Evolutionary conservation across 1,284 basidiomycete genomes (phyloP), one percentile per base, ranked within the genome.

Genomic region (Naganishia sp.): DNA sequence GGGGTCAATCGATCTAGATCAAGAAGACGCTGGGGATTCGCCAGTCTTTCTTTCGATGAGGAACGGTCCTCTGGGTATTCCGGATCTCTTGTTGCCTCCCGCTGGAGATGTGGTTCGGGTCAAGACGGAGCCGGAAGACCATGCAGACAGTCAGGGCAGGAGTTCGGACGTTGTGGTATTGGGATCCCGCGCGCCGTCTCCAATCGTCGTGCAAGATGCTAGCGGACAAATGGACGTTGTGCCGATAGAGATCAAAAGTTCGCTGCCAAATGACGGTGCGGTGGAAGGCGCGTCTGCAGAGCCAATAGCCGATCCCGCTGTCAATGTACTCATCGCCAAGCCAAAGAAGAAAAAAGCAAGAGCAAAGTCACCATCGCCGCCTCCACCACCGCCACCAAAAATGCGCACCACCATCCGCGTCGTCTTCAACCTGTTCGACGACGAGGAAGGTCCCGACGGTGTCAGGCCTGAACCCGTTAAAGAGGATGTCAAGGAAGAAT

Each of bases 1-100:
- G 31, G 53, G 54, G n/a, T 67, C 66, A 39, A 61, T 67, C 61
- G 66, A 67, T 31, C 39, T 67, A 25, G 51, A 46, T 32, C 51
- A 50, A 42, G 41, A 65, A 31, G 63, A 65, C 11, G 51, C 54
- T 39, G 43, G 35, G 41, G 61, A 63, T 47, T 63, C 61, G 0
- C 65, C 65, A 15, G 52, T 66, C 23, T 66, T 66, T 13, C 47
- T 66, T 45, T 61, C 57, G 13, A 51, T 47, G 49, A 42, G 58
- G 17, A 54, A 51, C 35, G 51, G 57, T 18, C 65, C 65, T 15
- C 28, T 66, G 50, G 57, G 50, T 10, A 54, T 66, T 13, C 35
- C 51, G 41, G 54, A 66, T 43, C 58, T 66, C 45, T 41, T 66
- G 32, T 54, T 57, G 6, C 64, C 53, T n/a, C 55, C 64, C 9